Evolutionary conservation across 176 grass and related monocot species (phyloP).

Genomic region (Saccharum spontaneum): DNA sequence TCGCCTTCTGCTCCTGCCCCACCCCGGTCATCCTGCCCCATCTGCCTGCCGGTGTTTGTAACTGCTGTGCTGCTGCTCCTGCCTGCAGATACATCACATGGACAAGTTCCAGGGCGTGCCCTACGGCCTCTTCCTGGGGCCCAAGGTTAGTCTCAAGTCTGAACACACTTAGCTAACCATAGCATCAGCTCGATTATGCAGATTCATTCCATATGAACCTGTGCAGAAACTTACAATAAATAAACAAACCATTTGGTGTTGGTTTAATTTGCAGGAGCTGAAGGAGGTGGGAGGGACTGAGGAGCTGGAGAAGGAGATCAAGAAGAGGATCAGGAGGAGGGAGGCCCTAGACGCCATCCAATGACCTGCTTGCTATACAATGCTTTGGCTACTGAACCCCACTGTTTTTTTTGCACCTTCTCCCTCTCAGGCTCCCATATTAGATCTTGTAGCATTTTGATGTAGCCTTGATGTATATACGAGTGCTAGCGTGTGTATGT

Average conservation of each 20-base stretch:
- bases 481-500: neutral
- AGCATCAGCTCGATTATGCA: neutral
- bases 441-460: neutral
- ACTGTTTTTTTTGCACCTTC: neutral
- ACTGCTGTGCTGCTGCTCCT: neutral
- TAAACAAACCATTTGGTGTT: neutral
- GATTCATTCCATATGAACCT: neutral
- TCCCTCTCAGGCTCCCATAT: neutral
- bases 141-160: slow-evolving; percentile 57
- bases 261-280: slow-evolving; percentile 55
- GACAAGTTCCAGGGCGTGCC: slow-evolving; percentile 92
- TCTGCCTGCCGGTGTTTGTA: neutral
- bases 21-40: too few species aligned
- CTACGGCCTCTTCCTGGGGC: slow-evolving; percentile 85
- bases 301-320: slow-evolving; percentile 87
- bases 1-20: neutral
- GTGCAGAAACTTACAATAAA: neutral
- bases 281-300: slow-evolving; percentile 79
- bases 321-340: slow-evolving; percentile 65
- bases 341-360: slow-evolving; percentile 24
- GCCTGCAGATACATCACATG: slow-evolving; percentile 87
- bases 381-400: neutral
- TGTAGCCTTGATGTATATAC: slow-evolving; percentile 1
- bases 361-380: neutral
- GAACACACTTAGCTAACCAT: neutral